Base-by-base conservation (phyloP, 2,329 filamentous ascomycete species). In the Thermoascus crustaceus region DNA sequence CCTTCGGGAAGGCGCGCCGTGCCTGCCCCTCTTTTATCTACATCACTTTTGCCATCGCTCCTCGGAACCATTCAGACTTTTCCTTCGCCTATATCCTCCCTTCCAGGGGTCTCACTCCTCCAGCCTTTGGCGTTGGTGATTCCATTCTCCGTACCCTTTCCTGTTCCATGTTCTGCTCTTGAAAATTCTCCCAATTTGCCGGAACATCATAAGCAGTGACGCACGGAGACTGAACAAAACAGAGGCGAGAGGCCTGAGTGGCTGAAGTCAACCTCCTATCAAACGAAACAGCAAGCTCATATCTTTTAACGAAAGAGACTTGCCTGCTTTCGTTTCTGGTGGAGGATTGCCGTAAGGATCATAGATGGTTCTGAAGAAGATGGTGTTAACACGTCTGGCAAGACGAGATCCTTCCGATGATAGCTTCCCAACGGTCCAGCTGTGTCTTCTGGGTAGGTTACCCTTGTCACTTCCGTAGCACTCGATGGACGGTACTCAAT, bases 351-450 rank as follows among this genome's bases (percentile, higher is more conserved):
- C 61, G 71, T 75, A 75, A 75, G 72, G 68, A 54, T 60, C 57
- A 68, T 63, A 55, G 52, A 60, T 61, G 57, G 46, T 59, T 59
- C 59, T 49, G 47, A 57, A 63, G 64, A 69, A 67, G 45, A 76
- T 76, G 72, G 67, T 66, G 72, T 75, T 77, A 68, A 78, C 73
- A 64, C 69, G 53, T 52, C 60, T 65, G 64, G 59, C 60, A 74
- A 74, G 64, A 66, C 56, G 60, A 63, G 63, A 63, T 57, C 73
- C 72, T 65, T 72, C 82, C 61, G 72, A 77, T 47, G 74, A 86
- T 64, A 77, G 77, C 51, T 94, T 94, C 53, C 88, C 87, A 3
- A 77, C 82, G 5, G 64, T 78, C 16, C 88, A 95, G 59, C 77
- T 94, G 17, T 87, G 89, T 49, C 65, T 94, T 11, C 74, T 95